Conservation (phyloP, 495 filamentous ascomycete genomes). For the Penicillium lividum region DNA sequence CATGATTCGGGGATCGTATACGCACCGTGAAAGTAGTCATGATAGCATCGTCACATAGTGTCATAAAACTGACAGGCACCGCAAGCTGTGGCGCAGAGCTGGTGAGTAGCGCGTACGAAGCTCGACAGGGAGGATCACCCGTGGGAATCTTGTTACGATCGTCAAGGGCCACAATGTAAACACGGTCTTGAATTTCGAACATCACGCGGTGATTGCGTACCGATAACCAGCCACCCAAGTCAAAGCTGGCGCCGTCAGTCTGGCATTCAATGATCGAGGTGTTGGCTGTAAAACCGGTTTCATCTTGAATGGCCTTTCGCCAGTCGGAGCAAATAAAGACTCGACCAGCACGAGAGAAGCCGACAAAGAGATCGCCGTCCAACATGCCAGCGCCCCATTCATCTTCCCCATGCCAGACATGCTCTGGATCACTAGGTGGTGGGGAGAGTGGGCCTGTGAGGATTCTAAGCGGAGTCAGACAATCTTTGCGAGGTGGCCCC, state of each 20-base stretch:
- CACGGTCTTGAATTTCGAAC: slow-evolving; percentile 43
- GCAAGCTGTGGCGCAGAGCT: slow-evolving; percentile 38
- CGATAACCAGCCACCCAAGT: slow-evolving; percentile 43
- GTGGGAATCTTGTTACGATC: slow-evolving; percentile 35
- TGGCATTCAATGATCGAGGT: slow-evolving; percentile 40
- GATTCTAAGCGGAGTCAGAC: slow-evolving; percentile 29
- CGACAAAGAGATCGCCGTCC: slow-evolving; percentile 38
- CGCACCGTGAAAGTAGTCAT: slow-evolving; percentile 43
- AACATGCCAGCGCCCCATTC: slow-evolving; percentile 47
- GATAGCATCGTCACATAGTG: slow-evolving; percentile 40
- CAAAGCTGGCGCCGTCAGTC: slow-evolving; percentile 37
- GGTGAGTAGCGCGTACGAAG: slow-evolving; percentile 38
- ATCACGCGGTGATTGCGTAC: slow-evolving; percentile 43
- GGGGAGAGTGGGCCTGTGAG: slow-evolving; percentile 28
- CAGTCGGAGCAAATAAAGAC: slow-evolving; percentile 42
- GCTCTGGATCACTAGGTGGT: slow-evolving; percentile 26
- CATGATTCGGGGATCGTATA: background rate
- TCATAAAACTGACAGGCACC: slow-evolving; percentile 44
- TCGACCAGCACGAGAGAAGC: slow-evolving; percentile 40
- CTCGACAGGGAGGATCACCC: slow-evolving; percentile 23
- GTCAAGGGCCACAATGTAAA: slow-evolving; percentile 40
- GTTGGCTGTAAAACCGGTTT: slow-evolving; percentile 18
- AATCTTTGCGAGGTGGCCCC: slow-evolving; percentile 22
- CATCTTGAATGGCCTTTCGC: slow-evolving; percentile 36
- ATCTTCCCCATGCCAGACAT: slow-evolving; percentile 32